A percentile compares a stretch with the other conserved stretches of the same genome.
These are phyloP conservation scores for Pythium aristosporum DNA, from an alignment of 352 stramenopile species.

Conservation along the genomic window DNA sequence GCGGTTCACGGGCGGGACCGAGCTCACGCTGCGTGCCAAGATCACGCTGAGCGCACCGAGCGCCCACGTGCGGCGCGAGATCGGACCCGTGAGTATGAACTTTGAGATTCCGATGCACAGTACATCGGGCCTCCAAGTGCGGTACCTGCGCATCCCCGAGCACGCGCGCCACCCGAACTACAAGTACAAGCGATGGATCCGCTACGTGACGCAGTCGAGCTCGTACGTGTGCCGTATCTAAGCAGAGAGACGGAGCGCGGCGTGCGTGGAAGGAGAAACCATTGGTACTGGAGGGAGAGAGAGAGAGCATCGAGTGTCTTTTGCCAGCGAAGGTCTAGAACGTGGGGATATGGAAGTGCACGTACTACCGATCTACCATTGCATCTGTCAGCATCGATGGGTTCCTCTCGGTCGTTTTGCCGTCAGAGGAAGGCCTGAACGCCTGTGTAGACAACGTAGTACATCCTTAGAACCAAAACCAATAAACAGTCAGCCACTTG, in stretches of 20 bases:
- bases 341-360: no score
- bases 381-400: no score
- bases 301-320: no score
- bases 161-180: constrained; percentile 94
- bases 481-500: no score
- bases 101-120: constrained; percentile 99
- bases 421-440: no score
- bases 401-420: no score
- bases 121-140: constrained; percentile 97
- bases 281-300: neutral
- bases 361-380: no score
- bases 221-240: constrained; percentile 98
- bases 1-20: constrained; percentile 94
- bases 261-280: neutral
- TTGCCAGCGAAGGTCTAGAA: no score
- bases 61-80: constrained; percentile 88
- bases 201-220: constrained; percentile 98
- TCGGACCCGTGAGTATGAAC: constrained; percentile 97
- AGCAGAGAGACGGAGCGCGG: constrained; percentile 2
- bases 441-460: no score
- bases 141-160: constrained; percentile 97
- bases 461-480: no score
- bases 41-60: constrained; percentile 82
- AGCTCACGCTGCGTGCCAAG: constrained; percentile 95
- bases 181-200: constrained; percentile 98